phyloP scores from a whole-genome alignment of 108 stramenopile genomes.

The Cyclotella sp. region DNA sequence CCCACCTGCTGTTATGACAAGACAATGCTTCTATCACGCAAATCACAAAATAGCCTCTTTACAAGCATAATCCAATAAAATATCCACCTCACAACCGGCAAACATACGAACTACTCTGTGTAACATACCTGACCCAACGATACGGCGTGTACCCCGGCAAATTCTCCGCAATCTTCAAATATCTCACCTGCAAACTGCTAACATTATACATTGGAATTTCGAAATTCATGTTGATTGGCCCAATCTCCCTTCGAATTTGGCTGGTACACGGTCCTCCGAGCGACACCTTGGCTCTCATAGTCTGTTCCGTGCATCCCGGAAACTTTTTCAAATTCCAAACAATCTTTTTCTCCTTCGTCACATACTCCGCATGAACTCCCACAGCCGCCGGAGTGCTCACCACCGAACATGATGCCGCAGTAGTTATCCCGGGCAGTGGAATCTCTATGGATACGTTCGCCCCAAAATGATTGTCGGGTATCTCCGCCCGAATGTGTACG shows the following conservation, averaged over 20 bases:
- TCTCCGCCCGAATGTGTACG: slow-evolving; percentile 94
- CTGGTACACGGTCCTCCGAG: slow-evolving; percentile 80
- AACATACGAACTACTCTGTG: slow-evolving; percentile 96
- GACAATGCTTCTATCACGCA: too few species aligned
- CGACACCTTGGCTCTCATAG: slow-evolving; percentile 88
- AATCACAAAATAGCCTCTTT: neutral
- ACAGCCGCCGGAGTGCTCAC: slow-evolving; percentile 71
- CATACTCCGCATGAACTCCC: slow-evolving; percentile 83
- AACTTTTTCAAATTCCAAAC: slow-evolving; percentile 98
- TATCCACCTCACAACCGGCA: slow-evolving; percentile 77
- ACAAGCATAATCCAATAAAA: slow-evolving; percentile 12
- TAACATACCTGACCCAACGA: slow-evolving; percentile 99
- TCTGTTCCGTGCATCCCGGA: slow-evolving; percentile 95
- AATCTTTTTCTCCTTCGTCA: slow-evolving; percentile 80
- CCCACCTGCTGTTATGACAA: too few species aligned
- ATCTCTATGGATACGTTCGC: slow-evolving; percentile 92
- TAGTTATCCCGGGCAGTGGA: slow-evolving; percentile 86
- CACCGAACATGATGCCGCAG: slow-evolving; percentile 71
- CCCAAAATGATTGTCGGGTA: slow-evolving; percentile 96
- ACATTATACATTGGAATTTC: slow-evolving; percentile 99
- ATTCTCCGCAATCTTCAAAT: slow-evolving; percentile 96
- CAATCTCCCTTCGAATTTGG: slow-evolving; percentile 90
- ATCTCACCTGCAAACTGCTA: slow-evolving; percentile 96
- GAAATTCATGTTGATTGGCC: slow-evolving; percentile 97
- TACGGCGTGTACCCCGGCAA: slow-evolving; percentile 98